Base-by-base conservation (phyloP, 192 early-diverging fungal species). In the Coemansia sp. region DNA sequence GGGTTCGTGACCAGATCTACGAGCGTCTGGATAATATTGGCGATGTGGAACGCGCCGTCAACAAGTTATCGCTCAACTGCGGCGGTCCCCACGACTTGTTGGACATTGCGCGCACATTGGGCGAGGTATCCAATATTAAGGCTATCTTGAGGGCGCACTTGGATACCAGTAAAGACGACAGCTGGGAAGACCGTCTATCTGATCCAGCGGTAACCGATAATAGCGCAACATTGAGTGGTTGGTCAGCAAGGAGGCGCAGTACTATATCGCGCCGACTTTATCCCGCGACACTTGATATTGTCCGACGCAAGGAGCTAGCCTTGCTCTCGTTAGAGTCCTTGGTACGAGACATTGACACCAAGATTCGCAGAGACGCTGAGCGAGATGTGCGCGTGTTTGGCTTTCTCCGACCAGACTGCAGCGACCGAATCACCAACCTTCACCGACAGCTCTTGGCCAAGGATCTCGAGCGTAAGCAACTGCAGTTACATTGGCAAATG, bases 21-120 rank as follows among this genome's bases (percentile, higher is more conserved):
- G 85, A 88, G 41, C 67, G 89, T 22, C 62, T 97, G 32, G 63
- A 73, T 8, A 77, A 74, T 32, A 86, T 85, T 56, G 82, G 87
- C 16, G 92, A 93, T 65, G 85, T 87, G 0, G 88, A 90, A 69
- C 83, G 92, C 18, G 85, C 87, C 0, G 79, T 90, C 16, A 89
- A 91, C 68, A 86, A 89, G 61, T 63, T 93, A n/a, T 87, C 89
- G 12, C 80, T 93, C 18, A 81, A 84, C 30, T 84, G 84, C 60
- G 86, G 86, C 18, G 87, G 89, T 7, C 86, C 86, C 11, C 78
- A 84, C 22, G 89, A 92, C 68, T 69, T 90, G 13, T 41, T 90
- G 22, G 85, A 86, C 15, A 84, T 93, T 37, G 81, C 85, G 1
- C 62, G 72, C 5, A 87, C 90, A 0, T 73, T 91, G 11, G 73